These are phyloP conservation scores for Microstegium vimineum DNA, from an alignment of 176 grass and related monocot genomes.

Conservation along the genomic window DNA sequence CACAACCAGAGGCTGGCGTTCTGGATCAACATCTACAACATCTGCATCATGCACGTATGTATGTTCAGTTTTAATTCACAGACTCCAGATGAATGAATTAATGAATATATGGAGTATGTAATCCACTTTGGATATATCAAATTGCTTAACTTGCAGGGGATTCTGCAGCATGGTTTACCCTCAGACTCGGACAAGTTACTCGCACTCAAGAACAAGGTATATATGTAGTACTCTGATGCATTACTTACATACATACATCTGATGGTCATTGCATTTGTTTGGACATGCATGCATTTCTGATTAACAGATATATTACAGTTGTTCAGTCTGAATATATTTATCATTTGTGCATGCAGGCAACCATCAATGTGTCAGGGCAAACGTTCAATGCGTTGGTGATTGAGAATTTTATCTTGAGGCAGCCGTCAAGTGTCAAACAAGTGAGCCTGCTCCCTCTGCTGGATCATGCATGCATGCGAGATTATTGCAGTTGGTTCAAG, in stretches of 20 bases:
- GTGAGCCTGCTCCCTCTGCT: not conserved
- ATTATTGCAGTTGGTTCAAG: not conserved
- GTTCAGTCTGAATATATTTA: not conserved
- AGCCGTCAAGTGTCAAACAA: constrained; percentile 58
- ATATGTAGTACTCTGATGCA: no score
- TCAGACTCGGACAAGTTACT: constrained; percentile 68
- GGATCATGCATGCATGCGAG: not conserved
- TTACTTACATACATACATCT: no score
- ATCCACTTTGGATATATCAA: no score
- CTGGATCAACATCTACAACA: constrained; percentile 94
- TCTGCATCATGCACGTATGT: constrained; percentile 93
- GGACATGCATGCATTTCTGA: no score
- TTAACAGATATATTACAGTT: not conserved
- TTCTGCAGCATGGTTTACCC: constrained; percentile 76
- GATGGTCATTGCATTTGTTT: no score
- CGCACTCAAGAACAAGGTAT: constrained; percentile 56
- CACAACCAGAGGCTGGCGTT: constrained; percentile 84
- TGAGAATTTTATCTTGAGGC: constrained; percentile 67
- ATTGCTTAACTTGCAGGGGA: no score
- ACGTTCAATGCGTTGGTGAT: constrained; percentile 71
- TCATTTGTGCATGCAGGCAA: constrained; percentile 22
- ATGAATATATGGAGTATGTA: no score
- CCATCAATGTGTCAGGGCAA: constrained; percentile 70
- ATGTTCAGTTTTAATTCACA: no score
- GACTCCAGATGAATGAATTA: no score